Base-by-base conservation (phyloP, 352 stramenopile genomes). In the Phytopythium oedochilum region DNA sequence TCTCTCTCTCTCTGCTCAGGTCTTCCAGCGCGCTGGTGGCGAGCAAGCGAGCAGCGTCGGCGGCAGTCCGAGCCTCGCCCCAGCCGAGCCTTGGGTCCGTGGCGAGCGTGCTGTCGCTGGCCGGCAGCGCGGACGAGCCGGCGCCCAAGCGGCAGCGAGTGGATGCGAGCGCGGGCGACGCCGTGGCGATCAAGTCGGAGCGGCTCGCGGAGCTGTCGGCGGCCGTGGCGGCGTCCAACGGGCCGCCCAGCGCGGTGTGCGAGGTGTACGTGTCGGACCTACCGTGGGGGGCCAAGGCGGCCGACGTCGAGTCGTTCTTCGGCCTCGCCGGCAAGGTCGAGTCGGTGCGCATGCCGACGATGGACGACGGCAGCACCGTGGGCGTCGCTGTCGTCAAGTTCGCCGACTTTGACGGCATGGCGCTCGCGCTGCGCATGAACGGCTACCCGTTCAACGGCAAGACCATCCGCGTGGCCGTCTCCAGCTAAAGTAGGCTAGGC, bases 251-350 rank as follows among this genome's bases (percentile, higher is more conserved):
- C 20, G 62, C 57, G 1, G 51, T 60, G 2, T 71, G 74, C 36
- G 74, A 89, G 34, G 75, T 86, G 15, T 83, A 76, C 57, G 76
- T 89, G 44, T 81, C 78, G n/a, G 76, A 87, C 18, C 54, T 89
- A 61, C 74, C 76, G 35, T 87, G 74, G 74, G 70, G 70, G 2
- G 67, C 68, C 11, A 72, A 67, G 23, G 62, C 85, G 52, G 51
- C 36, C 35, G 72, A 87, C 32, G 74, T 89, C 34, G 68, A 72
- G 46, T 75, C 74, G 60, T 89, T 87, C 51, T 89, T 89, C 66
- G 66, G 75, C 29, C 73, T 81, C 25, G 74, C 70, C 29, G 74
- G 78, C 22, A 32, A 55, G 12, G 69, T 89, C 14, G 53, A 71
- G 60, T 83, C 68, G 2, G 74, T 86, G 38, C 70, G 79, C 51